phyloP scores from a whole-genome alignment of 805 yeast genomes.

The Scheffersomyces ergatensis region DNA sequence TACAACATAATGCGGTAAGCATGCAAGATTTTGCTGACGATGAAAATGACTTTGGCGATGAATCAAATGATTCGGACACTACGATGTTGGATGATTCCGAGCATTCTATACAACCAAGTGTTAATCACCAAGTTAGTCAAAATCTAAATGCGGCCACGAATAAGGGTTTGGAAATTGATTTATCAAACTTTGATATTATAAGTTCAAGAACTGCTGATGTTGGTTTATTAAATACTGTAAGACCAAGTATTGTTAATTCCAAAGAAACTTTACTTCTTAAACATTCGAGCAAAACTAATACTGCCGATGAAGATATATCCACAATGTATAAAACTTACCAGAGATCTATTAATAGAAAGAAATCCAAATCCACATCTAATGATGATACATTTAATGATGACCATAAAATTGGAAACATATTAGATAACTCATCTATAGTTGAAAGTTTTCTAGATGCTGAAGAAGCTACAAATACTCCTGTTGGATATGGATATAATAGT shows the following conservation, averaged over 20 bases:
- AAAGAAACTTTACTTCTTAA: conserved; percentile 23
- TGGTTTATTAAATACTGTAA: conserved; percentile 19
- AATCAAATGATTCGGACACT: conserved; percentile 18
- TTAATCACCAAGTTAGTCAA: conserved; percentile 2
- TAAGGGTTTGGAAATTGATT: conserved; percentile 14
- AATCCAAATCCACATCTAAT: conserved; percentile 5
- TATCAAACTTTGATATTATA: conserved; percentile 23
- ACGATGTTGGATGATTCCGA: conserved; percentile 15
- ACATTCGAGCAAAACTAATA: not conserved
- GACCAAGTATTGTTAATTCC: conserved; percentile 25
- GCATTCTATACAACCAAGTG: conserved; percentile 2
- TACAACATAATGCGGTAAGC: conserved; percentile 11
- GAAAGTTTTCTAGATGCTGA: not conserved
- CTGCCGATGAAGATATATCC: conserved; percentile 14
- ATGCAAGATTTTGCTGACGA: conserved; percentile 9
- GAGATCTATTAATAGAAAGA: conserved; percentile 4
- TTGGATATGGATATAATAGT: not conserved
- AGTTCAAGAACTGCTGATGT: conserved; percentile 28
- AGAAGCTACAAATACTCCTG: not conserved
- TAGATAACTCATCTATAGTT: not conserved
- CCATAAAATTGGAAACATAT: conserved; percentile 2
- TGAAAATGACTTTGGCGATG: conserved; percentile 13
- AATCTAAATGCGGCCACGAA: not conserved
- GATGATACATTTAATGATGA: not conserved
- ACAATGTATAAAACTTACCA: conserved; percentile 26